Base-by-base conservation (phyloP, 2,329 filamentous ascomycete species). In the Colletotrichum sp. region DNA sequence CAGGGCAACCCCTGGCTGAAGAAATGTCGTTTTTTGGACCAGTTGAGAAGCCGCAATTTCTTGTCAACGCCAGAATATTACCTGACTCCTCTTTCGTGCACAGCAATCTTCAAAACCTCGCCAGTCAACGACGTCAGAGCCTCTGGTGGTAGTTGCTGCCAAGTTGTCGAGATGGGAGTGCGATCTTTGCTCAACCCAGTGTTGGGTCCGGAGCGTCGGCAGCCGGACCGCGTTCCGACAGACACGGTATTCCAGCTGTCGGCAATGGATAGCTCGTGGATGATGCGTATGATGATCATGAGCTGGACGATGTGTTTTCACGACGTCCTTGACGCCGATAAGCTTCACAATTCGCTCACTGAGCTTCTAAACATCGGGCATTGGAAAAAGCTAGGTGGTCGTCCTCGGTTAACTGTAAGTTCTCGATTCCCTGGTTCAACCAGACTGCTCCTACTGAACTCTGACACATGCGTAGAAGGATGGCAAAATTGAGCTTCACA, bases 381-480 rank as follows among this genome's bases (percentile, higher is more conserved):
- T 39, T 90, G 88, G 88, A 82, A 82, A 21, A 87, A 87, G 75
- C 78, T 90, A 2, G 87, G 87, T 2, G 88, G 86, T 5, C 83
- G 88, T 4, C 76, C 89, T 12, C 80, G 87, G 16, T 13, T 32
- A 15, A 36, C 13, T 16, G 34, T 36, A 36, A 36, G 34, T 36
- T 36, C 34, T 15, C 34, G 2, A 36, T 36, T 15, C 1, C 34
- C 13, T 15, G 6, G 0, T 12, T 30, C 26, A 60, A 12, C 59
- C 6, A 15, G n/a, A 52, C n/a, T 52, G 1, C 43, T 5, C n/a
- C 10, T 5, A 32, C 13, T 5, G 4, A 39, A 32, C 21, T 2
- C 36, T 70, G 6, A 63, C 57, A 36, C 16, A 21, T 5, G 13
- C 15, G 2, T 9, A 76, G 74, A 68, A 70, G 21, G 30, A 66